Percentiles rank a stretch among this genome's conserved stretches.
Conservation (phyloP, 306 rosid species). For the Urtica urens region DNA sequence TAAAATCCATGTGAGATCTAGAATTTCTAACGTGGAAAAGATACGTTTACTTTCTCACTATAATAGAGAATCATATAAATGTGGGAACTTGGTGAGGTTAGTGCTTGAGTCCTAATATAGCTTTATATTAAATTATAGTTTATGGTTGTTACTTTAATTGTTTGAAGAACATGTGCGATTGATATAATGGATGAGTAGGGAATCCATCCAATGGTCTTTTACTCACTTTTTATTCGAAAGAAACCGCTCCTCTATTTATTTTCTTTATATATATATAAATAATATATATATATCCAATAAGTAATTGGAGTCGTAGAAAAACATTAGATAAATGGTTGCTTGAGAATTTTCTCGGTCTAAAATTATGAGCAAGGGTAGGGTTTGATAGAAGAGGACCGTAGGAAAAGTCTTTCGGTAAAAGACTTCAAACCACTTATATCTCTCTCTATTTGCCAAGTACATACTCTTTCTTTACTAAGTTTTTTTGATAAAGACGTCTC, state of each 20-base stretch:
- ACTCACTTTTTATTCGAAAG: slow-evolving; percentile 26
- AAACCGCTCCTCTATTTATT: slow-evolving; percentile 25
- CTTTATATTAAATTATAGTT: neutral
- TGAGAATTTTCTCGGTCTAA: slow-evolving; percentile 17
- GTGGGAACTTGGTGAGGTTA: slow-evolving; percentile 14
- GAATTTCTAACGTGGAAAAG: slow-evolving; percentile 18
- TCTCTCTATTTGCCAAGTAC: neutral
- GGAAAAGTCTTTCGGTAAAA: slow-evolving; percentile 69
- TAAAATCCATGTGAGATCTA: slow-evolving; percentile 24
- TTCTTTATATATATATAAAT: neutral
- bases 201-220: slow-evolving; percentile 34
- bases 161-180: slow-evolving; percentile 12
- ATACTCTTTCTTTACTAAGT: too few species aligned
- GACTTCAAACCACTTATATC: slow-evolving; percentile 10
- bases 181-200: slow-evolving; percentile 48
- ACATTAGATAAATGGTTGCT: too few species aligned
- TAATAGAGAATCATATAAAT: slow-evolving; percentile 12
- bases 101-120: slow-evolving; percentile 10
- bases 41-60: neutral
- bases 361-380: slow-evolving; percentile 20
- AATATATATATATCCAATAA: neutral
- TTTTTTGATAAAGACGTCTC: too few species aligned
- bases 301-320: slow-evolving; percentile 20
- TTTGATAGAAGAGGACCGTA: slow-evolving; percentile 16
- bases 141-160: slow-evolving; percentile 10